Evolutionary conservation across 306 rosid genomes (phyloP).

Genomic region (Astragalus membranaceus): DNA sequence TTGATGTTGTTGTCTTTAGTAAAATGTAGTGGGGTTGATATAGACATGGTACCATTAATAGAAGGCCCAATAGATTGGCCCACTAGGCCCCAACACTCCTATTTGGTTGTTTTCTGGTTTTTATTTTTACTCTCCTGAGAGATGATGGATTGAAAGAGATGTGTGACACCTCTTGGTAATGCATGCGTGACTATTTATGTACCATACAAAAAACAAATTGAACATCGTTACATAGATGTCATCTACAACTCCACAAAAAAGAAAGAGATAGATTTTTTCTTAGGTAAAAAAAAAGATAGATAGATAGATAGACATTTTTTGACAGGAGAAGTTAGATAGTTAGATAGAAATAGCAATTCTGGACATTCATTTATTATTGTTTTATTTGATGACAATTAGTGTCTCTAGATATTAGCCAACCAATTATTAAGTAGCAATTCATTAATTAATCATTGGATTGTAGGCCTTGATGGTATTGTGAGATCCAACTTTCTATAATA

Average conservation of each 20-base stretch:
- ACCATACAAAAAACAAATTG: constrained; percentile 1
- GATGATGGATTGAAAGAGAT: background rate
- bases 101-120: background rate
- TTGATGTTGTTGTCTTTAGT: background rate
- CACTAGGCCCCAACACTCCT: constrained; percentile 8
- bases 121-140: background rate
- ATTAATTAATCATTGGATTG: background rate
- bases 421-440: background rate
- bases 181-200: background rate
- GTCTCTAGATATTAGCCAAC: background rate
- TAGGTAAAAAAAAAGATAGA: no score
- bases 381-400: background rate
- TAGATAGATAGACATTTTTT: no score
- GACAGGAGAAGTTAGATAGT: no score
- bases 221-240: background rate
- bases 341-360: background rate
- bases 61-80: constrained; percentile 21
- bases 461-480: constrained; percentile 49
- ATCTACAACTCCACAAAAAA: background rate
- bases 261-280: background rate
- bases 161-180: background rate
- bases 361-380: background rate
- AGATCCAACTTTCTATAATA: constrained; percentile 56
- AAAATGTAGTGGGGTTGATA: background rate
- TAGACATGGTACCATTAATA: constrained; percentile 5